These are phyloP conservation scores for Penicillium ucsense DNA, from an alignment of 495 filamentous ascomycete species.

Conservation along the genomic window DNA sequence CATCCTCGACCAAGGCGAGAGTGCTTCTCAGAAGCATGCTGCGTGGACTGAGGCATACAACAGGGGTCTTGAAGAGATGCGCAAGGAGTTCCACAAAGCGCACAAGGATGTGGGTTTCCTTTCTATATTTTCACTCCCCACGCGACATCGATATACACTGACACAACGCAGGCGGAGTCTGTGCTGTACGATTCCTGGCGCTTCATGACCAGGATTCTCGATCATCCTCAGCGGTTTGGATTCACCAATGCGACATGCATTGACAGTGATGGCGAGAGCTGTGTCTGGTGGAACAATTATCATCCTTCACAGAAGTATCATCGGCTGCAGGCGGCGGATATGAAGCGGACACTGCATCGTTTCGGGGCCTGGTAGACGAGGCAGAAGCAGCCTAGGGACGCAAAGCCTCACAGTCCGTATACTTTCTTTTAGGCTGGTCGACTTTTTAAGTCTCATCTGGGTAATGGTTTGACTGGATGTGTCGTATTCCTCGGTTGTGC, in stretches of 20 bases:
- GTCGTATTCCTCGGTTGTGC: too few species aligned
- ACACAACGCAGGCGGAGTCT: constrained; percentile 8
- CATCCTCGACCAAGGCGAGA: constrained; percentile 23
- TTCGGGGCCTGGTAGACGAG: constrained; percentile 21
- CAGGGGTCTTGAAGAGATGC: constrained; percentile 15
- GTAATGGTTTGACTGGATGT: too few species aligned
- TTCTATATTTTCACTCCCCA: background rate
- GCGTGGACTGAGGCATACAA: constrained; percentile 27
- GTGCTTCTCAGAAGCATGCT: constrained; percentile 14
- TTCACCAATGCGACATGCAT: constrained; percentile 23
- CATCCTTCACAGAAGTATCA: constrained; percentile 31
- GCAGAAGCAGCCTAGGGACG: too few species aligned
- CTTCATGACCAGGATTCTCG: constrained; percentile 43
- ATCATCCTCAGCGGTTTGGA: constrained; percentile 38
- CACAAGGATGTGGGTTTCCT: constrained; percentile 17
- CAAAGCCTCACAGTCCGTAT: too few species aligned
- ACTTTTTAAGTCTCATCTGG: too few species aligned
- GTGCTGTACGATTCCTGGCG: constrained; percentile 26
- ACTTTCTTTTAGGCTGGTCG: too few species aligned
- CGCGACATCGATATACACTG: background rate
- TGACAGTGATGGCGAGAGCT: constrained; percentile 21
- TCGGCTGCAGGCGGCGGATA: constrained; percentile 27
- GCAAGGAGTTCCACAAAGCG: constrained; percentile 12
- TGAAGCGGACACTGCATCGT: constrained; percentile 19
- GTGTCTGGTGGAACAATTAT: constrained; percentile 35